phyloP scores from a whole-genome alignment of 2,329 filamentous ascomycete genomes.

The Paramyrothecium sp. region DNA sequence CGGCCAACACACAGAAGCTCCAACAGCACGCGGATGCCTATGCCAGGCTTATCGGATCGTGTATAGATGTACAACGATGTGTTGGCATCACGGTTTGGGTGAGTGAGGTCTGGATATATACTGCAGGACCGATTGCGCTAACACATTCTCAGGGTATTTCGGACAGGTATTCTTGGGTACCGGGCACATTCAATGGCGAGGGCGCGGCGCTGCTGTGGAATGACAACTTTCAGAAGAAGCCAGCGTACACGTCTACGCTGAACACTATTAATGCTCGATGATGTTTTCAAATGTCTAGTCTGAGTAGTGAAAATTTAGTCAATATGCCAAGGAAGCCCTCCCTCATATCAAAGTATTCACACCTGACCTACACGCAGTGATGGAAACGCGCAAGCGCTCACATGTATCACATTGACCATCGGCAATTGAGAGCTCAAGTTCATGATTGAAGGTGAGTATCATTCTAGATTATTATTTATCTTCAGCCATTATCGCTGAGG shows the following conservation, averaged over 20 bases:
- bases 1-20: slow-evolving; percentile 33
- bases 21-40: slow-evolving; percentile 41
- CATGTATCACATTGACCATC: no score
- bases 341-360: no score
- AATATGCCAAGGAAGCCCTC: no score
- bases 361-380: no score
- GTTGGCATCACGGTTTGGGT: slow-evolving; percentile 27
- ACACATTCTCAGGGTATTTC: slow-evolving; percentile 16
- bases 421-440: no score
- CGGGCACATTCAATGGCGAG: slow-evolving; percentile 16
- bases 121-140: slow-evolving; percentile 1
- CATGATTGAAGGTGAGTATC: no score
- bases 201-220: slow-evolving; percentile 14
- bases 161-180: slow-evolving; percentile 21
- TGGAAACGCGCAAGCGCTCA: no score
- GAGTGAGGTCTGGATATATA: neutral
- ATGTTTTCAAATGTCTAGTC: no score
- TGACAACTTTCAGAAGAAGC: slow-evolving; percentile 10
- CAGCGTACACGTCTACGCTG: slow-evolving; percentile 6
- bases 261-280: neutral
- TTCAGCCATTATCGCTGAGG: no score
- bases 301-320: no score
- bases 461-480: no score
- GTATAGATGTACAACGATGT: slow-evolving; percentile 20
- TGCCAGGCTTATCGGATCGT: slow-evolving; percentile 20